phyloP scores from a whole-genome alignment of 176 grass and related monocot genomes.

The Lolium multiflorum region DNA sequence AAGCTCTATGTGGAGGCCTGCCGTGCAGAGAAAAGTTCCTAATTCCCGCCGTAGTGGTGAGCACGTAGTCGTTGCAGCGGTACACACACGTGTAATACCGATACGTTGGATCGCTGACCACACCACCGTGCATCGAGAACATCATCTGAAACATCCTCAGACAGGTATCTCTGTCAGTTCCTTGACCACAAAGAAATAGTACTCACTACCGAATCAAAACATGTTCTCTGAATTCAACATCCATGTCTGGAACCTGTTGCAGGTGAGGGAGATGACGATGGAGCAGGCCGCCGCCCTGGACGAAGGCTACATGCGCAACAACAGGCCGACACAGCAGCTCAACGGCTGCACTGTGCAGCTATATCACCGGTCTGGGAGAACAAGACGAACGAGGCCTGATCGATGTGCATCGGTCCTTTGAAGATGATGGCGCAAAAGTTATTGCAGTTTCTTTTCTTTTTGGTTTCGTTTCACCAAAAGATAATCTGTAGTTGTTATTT shows the following conservation, averaged over 20 bases:
- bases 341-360: constrained; percentile 71
- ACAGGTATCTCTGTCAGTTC: no score
- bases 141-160: constrained; percentile 78
- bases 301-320: constrained; percentile 51
- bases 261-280: constrained; percentile 70
- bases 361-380: constrained; percentile 44
- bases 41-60: no score
- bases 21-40: constrained; percentile 39
- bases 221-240: not conserved
- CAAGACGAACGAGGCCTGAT: not conserved
- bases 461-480: not conserved
- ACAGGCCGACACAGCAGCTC: constrained; percentile 64
- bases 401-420: no score
- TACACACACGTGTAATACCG: constrained; percentile 62
- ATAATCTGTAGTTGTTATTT: not conserved
- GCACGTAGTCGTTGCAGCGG: constrained; percentile 45
- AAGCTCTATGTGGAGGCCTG: constrained; percentile 55
- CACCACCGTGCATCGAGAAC: no score
- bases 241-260: not conserved
- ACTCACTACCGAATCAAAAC: no score
- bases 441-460: no score
- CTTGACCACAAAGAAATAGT: no score
- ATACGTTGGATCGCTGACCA: constrained; percentile 82
- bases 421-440: no score
- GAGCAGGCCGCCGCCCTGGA: constrained; percentile 65